These are phyloP conservation scores for Colletotrichum phormii DNA, from an alignment of 2,329 filamentous ascomycete species.

Conservation along the genomic window DNA sequence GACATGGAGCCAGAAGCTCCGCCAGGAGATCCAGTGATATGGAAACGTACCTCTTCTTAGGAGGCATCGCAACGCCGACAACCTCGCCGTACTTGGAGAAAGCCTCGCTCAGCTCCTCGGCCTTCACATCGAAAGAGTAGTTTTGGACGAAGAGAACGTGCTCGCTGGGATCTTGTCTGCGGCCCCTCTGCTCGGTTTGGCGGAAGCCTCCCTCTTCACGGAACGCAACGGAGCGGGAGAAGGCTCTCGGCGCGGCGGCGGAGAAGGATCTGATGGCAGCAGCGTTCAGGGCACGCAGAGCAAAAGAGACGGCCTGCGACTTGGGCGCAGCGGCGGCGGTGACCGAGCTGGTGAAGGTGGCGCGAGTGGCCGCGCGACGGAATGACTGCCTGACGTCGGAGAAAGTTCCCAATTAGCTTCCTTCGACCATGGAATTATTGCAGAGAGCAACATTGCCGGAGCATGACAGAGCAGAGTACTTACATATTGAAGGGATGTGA, in stretches of 20 bases:
- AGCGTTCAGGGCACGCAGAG: conserved; percentile 20
- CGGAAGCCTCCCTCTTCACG: background rate
- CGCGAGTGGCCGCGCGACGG: conserved; percentile 33
- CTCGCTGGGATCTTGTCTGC: background rate
- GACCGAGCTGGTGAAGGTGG: conserved; percentile 27
- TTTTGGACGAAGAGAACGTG: conserved; percentile 72
- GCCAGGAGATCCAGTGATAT: background rate
- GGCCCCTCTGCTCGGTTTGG: conserved; percentile 41
- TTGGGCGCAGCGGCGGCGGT: conserved; percentile 22
- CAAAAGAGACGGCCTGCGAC: conserved; percentile 26
- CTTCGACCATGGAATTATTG: background rate
- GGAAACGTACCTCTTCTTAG: conserved; percentile 15
- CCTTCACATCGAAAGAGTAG: conserved; percentile 75
- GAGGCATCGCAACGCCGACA: conserved; percentile 10
- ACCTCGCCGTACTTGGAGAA: conserved; percentile 60
- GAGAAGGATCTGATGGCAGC: conserved; percentile 13
- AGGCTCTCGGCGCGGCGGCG: conserved; percentile 19
- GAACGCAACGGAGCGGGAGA: conserved; percentile 18
- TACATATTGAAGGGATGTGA: conserved; percentile 19
- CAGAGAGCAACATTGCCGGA: background rate
- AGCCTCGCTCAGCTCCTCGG: conserved; percentile 68
- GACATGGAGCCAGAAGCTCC: background rate
- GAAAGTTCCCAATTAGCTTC: conserved; percentile 6
- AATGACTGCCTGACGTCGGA: conserved; percentile 27
- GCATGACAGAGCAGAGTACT: background rate